A percentile compares a stretch with the other conserved stretches of the same genome.
phyloP scores from a whole-genome alignment of 1,284 basidiomycete genomes.

The Mycena sp. region DNA sequence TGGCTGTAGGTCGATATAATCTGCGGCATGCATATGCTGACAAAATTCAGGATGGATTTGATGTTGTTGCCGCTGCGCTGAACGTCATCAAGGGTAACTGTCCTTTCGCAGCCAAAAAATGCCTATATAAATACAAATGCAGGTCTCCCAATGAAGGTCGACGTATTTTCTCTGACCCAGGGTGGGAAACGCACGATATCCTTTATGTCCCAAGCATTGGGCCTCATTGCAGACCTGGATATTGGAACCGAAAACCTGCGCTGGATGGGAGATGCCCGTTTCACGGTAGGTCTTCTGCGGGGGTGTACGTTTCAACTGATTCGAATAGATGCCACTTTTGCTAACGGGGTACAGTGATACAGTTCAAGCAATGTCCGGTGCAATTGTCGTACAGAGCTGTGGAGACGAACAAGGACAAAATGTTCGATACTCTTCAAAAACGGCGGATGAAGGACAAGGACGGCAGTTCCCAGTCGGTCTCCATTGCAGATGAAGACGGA shows the following conservation, averaged over 20 bases:
- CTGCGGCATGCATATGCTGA: constrained; percentile 1
- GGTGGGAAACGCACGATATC: constrained; percentile 76
- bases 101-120: background rate
- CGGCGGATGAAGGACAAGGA: constrained; percentile 38
- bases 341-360: constrained; percentile 58
- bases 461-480: constrained; percentile 12
- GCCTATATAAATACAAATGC: constrained; percentile 15
- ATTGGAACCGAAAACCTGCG: constrained; percentile 88
- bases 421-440: constrained; percentile 60
- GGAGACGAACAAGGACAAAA: constrained; percentile 77
- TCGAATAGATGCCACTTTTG: background rate
- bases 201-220: constrained; percentile 90
- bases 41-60: constrained; percentile 69
- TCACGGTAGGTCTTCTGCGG: constrained; percentile 84
- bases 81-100: constrained; percentile 87
- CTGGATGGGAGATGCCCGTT: constrained; percentile 95
- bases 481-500: constrained; percentile 24
- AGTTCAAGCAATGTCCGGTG: constrained; percentile 73
- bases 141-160: constrained; percentile 80
- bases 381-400: constrained; percentile 78
- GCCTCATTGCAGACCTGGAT: constrained; percentile 93
- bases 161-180: constrained; percentile 86
- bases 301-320: constrained; percentile 46
- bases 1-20: constrained; percentile 53
- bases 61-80: constrained; percentile 78